These are phyloP conservation scores for Quercus suber DNA, from an alignment of 306 rosid species.

Conservation along the genomic window DNA sequence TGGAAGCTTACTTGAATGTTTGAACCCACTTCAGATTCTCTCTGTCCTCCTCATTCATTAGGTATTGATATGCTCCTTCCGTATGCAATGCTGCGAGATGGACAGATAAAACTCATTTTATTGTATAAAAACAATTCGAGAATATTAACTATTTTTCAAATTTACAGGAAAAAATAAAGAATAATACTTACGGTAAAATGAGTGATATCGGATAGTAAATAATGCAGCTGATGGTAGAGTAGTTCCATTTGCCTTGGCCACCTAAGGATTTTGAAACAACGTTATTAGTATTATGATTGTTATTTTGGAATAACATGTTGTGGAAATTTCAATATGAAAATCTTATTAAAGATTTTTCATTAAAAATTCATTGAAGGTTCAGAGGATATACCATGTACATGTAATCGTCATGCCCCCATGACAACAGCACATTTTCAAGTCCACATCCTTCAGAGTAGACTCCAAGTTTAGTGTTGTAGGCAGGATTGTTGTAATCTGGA, in stretches of 20 bases:
- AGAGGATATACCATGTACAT: slow-evolving; percentile 39
- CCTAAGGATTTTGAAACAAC: slow-evolving; percentile 10
- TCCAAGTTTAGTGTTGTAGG: slow-evolving; percentile 35
- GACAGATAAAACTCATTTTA: neutral
- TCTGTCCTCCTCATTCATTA: neutral
- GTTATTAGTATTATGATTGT: neutral
- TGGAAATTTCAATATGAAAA: too few species aligned
- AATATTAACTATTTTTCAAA: too few species aligned
- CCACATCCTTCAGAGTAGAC: slow-evolving; percentile 38
- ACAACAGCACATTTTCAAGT: slow-evolving; percentile 33
- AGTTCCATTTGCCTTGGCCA: slow-evolving; percentile 36
- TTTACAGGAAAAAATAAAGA: neutral
- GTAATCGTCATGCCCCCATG: slow-evolving; percentile 56
- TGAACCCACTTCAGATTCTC: slow-evolving; percentile 1
- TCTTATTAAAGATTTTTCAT: neutral
- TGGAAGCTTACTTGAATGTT: slow-evolving; percentile 4
- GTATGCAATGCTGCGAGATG: slow-evolving; percentile 3
- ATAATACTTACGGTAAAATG: slow-evolving; percentile 35
- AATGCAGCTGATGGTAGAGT: slow-evolving; percentile 43
- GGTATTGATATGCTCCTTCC: neutral
- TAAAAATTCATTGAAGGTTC: neutral
- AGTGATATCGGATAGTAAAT: slow-evolving; percentile 44
- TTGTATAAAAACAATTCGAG: neutral
- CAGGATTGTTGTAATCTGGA: slow-evolving; percentile 22
- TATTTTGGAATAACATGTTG: too few species aligned